Evolutionary conservation across 2,329 filamentous ascomycete species (phyloP).

Genomic region (Fusarium continuum): DNA sequence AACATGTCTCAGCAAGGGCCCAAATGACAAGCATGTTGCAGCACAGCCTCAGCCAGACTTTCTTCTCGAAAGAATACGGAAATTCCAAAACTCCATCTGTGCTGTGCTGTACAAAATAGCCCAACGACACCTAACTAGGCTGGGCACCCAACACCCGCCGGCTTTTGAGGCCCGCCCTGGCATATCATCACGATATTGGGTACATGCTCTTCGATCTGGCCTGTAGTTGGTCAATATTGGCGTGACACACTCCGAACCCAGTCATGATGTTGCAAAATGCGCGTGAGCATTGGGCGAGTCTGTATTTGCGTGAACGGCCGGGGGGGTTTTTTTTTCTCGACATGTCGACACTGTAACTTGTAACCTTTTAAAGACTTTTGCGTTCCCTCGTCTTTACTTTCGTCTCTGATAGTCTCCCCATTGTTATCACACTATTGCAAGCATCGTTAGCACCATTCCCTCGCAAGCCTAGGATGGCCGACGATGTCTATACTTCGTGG

Average conservation of each 20-base stretch:
- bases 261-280: slow-evolving; percentile 26
- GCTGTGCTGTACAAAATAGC: slow-evolving; percentile 11
- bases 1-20: slow-evolving; percentile 6
- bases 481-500: slow-evolving; percentile 30
- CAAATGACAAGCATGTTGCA: slow-evolving; percentile 11
- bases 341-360: neutral
- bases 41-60: slow-evolving; percentile 26
- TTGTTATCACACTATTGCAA: slow-evolving; percentile 5
- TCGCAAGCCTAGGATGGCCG: slow-evolving; percentile 15
- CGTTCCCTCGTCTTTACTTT: neutral
- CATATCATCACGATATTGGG: slow-evolving; percentile 10
- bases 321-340: neutral
- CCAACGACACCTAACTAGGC: slow-evolving; percentile 35
- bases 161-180: slow-evolving; percentile 32
- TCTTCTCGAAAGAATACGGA: slow-evolving; percentile 23
- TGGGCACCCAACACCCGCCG: slow-evolving; percentile 23
- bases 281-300: slow-evolving; percentile 36
- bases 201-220: slow-evolving; percentile 1
- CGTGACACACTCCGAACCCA: slow-evolving; percentile 25
- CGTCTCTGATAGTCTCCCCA: neutral
- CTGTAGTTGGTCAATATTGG: slow-evolving; percentile 25
- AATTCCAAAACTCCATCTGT: slow-evolving; percentile 27
- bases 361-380: slow-evolving; percentile 6
- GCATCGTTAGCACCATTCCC: slow-evolving; percentile 18
- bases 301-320: slow-evolving; percentile 20